These are phyloP conservation scores for Rhododendron simsii DNA, from an alignment of 148 eudicot genomes.

Conservation along the genomic window DNA sequence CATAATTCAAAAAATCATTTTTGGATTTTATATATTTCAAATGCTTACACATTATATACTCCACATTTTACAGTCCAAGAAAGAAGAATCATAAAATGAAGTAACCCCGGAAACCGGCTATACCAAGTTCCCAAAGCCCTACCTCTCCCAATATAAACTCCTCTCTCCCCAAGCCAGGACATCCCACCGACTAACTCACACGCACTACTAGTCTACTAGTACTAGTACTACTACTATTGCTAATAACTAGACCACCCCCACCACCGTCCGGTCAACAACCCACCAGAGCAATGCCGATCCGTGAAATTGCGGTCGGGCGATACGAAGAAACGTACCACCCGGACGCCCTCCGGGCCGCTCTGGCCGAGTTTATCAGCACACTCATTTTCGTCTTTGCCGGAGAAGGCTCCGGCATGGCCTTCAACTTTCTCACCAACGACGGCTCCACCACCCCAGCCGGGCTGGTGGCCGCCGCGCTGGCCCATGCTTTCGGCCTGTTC, in stretches of 20 bases:
- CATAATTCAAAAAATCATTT: no score
- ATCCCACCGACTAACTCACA: not conserved
- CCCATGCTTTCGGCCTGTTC: conserved; percentile 50
- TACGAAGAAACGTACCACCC: conserved; percentile 38
- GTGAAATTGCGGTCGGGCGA: conserved; percentile 34
- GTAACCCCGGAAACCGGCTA: not conserved
- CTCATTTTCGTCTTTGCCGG: conserved; percentile 63
- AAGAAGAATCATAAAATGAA: no score
- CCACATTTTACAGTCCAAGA: no score
- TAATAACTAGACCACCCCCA: not conserved
- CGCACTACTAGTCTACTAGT: not conserved
- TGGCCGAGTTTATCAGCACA: conserved; percentile 53
- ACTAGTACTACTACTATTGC: not conserved
- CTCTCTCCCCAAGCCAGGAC: not conserved
- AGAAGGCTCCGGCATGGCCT: conserved; percentile 59
- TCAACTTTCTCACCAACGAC: conserved; percentile 32
- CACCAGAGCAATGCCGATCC: conserved; percentile 26
- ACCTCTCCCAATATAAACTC: not conserved
- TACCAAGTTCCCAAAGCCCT: not conserved
- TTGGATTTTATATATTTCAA: no score
- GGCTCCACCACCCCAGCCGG: conserved; percentile 42
- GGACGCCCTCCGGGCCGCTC: conserved; percentile 39
- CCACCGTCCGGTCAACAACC: not conserved
- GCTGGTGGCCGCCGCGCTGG: conserved; percentile 42
- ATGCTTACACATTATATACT: no score